phyloP scores from a whole-genome alignment of 768 basidiomycete genomes.

The Rhodosporidiobolus sp. region DNA sequence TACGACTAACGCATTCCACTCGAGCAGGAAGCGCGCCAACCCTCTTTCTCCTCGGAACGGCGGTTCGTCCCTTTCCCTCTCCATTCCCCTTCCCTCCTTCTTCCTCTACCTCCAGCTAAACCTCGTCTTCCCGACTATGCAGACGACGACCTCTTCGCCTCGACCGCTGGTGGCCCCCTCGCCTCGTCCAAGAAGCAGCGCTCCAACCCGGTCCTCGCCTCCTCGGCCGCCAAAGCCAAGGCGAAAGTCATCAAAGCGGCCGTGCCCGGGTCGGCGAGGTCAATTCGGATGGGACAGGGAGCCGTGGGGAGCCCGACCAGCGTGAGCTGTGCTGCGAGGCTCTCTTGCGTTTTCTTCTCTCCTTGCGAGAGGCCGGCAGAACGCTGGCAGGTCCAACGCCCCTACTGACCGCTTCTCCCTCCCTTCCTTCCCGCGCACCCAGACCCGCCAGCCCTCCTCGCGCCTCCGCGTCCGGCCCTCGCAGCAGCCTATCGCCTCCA shows the following conservation, averaged over 20 bases:
- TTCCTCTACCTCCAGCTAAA: background rate
- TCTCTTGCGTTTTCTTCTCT: background rate
- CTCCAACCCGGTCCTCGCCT: background rate
- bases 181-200: constrained; percentile 23
- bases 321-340: background rate
- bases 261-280: background rate
- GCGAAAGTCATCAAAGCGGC: background rate
- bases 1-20: background rate
- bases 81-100: constrained; percentile 56
- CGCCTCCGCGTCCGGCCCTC: background rate
- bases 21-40: constrained; percentile 42
- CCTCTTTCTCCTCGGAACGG: constrained; percentile 58
- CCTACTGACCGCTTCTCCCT: background rate
- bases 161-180: background rate
- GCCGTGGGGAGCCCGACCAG: background rate
- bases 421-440: background rate
- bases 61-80: constrained; percentile 66
- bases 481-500: no score
- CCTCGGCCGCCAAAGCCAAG: background rate
- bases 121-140: background rate
- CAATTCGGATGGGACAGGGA: background rate
- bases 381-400: background rate
- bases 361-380: background rate
- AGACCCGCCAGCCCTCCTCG: constrained; percentile 6
- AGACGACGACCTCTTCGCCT: constrained; percentile 12